A percentile compares a stretch with the other conserved stretches of the same genome.
These are phyloP conservation scores for Geotrichum armillariae DNA, from an alignment of 1,139 yeast genomes.

Conservation along the genomic window DNA sequence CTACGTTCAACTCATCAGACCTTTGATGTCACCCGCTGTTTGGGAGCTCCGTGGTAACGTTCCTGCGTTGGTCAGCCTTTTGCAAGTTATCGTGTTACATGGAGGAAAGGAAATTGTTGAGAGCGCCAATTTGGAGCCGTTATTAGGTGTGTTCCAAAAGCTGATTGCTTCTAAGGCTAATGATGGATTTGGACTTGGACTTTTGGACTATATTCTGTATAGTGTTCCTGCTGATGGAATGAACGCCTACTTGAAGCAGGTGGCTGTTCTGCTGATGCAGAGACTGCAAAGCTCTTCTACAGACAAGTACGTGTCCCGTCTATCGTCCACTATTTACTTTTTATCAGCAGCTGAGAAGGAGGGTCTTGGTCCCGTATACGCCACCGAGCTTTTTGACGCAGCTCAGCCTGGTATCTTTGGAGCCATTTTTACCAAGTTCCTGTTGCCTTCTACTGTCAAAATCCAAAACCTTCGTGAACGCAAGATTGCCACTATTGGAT, in stretches of 20 bases:
- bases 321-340: constrained; percentile 62
- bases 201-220: constrained; percentile 67
- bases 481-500: constrained; percentile 73
- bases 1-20: constrained; percentile 68
- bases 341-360: constrained; percentile 50
- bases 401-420: constrained; percentile 65
- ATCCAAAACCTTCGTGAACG: constrained; percentile 72
- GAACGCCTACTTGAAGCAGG: constrained; percentile 62
- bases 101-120: constrained; percentile 48
- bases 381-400: constrained; percentile 56
- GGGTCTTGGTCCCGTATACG: constrained; percentile 50
- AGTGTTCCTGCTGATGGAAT: constrained; percentile 54
- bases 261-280: constrained; percentile 73
- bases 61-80: constrained; percentile 84
- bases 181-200: constrained; percentile 81
- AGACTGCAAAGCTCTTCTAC: constrained; percentile 81
- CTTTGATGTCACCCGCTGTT: constrained; percentile 79
- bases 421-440: constrained; percentile 60
- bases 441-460: constrained; percentile 65
- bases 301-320: constrained; percentile 69
- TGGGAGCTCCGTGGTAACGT: constrained; percentile 95
- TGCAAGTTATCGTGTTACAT: constrained; percentile 67
- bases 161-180: constrained; percentile 80
- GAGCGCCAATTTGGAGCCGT: constrained; percentile 57
- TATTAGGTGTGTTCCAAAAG: constrained; percentile 96